These are phyloP conservation scores for Anthracocystis panici-leucophaei DNA, from an alignment of 1,284 basidiomycete genomes.

Conservation along the genomic window DNA sequence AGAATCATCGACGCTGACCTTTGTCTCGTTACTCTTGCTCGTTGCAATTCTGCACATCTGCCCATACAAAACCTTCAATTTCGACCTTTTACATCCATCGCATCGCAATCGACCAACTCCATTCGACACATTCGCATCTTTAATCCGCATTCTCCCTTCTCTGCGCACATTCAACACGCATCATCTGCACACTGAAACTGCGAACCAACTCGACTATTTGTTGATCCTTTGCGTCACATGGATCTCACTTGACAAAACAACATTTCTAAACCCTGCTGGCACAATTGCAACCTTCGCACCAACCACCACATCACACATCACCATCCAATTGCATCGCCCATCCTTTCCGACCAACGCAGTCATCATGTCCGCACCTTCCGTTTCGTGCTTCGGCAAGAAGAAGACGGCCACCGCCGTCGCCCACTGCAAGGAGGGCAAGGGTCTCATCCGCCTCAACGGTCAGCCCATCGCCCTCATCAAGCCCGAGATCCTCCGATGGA, in stretches of 20 bases:
- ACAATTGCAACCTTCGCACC: slow-evolving; percentile 4
- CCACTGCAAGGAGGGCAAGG: slow-evolving; percentile 82
- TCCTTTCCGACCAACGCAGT: slow-evolving; percentile 25
- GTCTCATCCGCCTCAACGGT: slow-evolving; percentile 96
- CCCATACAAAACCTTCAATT: neutral
- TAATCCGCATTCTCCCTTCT: slow-evolving; percentile 5
- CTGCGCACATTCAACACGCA: neutral
- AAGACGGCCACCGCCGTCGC: slow-evolving; percentile 70
- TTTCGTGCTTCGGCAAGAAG: slow-evolving; percentile 71
- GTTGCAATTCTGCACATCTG: neutral
- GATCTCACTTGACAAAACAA: slow-evolving; percentile 4
- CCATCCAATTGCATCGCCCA: neutral
- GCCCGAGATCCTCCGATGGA: slow-evolving; percentile 91
- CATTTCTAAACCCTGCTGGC: neutral
- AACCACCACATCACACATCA: slow-evolving; percentile 5
- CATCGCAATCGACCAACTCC: slow-evolving; percentile 18
- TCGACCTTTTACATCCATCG: neutral
- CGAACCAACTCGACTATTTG: neutral
- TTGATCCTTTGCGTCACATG: neutral
- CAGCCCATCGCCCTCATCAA: slow-evolving; percentile 94
- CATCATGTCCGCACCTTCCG: slow-evolving; percentile 65
- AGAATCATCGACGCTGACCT: slow-evolving; percentile 31
- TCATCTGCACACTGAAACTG: slow-evolving; percentile 1
- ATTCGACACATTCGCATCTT: slow-evolving; percentile 5
- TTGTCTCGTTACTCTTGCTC: slow-evolving; percentile 11